Conservation (phyloP, 169 alveolate species). For the Plasmodium sp. region DNA sequence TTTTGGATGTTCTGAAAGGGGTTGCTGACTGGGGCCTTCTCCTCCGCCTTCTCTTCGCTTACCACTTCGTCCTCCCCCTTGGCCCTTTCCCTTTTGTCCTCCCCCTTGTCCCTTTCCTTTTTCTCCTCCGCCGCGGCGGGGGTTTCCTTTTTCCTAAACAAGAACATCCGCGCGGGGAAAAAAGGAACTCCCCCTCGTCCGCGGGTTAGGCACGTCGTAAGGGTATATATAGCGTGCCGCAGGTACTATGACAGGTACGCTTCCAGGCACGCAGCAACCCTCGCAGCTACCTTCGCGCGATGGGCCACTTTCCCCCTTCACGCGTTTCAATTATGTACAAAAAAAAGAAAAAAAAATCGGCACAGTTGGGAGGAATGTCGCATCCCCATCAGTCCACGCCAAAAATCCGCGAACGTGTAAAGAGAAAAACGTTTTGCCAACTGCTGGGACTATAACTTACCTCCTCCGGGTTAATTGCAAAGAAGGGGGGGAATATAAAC, state of each 20-base stretch:
- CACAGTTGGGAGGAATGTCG: not conserved
- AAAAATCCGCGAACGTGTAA: not conserved
- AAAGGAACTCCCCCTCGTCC: not conserved
- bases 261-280: too few species aligned
- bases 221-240: not conserved
- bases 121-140: not conserved
- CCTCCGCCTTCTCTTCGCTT: not conserved
- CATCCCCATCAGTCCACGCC: not conserved
- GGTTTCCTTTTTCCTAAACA: conserved; percentile 12
- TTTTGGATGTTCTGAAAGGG: conserved; percentile 60
- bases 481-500: not conserved
- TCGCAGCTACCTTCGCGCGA: not conserved
- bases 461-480: not conserved
- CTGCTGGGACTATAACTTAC: not conserved
- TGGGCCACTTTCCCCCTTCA: not conserved
- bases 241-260: not conserved
- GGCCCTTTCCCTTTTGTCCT: not conserved
- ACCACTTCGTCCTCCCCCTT: not conserved
- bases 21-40: conserved; percentile 15
- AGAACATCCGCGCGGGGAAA: conserved; percentile 1
- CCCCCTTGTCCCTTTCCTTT: too few species aligned
- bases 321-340: not conserved
- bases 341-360: not conserved
- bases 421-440: not conserved
- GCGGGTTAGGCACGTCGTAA: not conserved